Conservation (phyloP, 1,284 basidiomycete species). For the Cryptococcus neoformans region DNA sequence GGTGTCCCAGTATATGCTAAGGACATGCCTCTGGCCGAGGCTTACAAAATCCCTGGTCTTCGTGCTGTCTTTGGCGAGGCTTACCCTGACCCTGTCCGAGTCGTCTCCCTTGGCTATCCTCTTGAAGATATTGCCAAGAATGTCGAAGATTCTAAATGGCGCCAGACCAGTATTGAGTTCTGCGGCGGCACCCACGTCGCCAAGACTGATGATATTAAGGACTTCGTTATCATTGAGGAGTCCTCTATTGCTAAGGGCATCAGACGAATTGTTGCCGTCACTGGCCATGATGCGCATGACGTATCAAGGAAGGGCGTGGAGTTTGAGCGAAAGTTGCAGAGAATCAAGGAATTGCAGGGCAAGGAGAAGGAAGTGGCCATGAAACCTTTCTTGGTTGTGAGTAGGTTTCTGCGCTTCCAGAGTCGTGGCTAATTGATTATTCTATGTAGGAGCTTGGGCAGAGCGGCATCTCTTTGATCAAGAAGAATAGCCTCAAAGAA, state of each 20-base stretch:
- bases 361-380: constrained; percentile 81
- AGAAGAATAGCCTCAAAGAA: constrained; percentile 78
- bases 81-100: constrained; percentile 96
- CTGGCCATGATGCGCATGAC: constrained; percentile 86
- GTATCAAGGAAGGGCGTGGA: constrained; percentile 69
- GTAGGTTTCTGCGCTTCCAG: constrained; percentile 38
- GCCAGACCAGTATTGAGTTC: constrained; percentile 87
- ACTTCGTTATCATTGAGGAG: constrained; percentile 92
- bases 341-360: constrained; percentile 63
- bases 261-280: constrained; percentile 89
- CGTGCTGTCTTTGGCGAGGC: constrained; percentile 97
- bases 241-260: constrained; percentile 98
- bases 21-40: constrained; percentile 77
- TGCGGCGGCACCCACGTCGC: constrained; percentile 98
- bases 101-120: constrained; percentile 84
- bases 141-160: constrained; percentile 86
- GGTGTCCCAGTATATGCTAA: constrained; percentile 87
- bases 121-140: constrained; percentile 83
- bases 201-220: constrained; percentile 93
- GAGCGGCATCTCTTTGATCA: constrained; percentile 80
- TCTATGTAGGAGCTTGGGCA: constrained; percentile 74
- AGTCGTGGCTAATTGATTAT: neutral
- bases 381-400: constrained; percentile 73
- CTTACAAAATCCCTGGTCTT: constrained; percentile 85
- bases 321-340: constrained; percentile 63